Conservation (phyloP, 805 yeast genomes). For the Lachancea lanzarotensis region DNA sequence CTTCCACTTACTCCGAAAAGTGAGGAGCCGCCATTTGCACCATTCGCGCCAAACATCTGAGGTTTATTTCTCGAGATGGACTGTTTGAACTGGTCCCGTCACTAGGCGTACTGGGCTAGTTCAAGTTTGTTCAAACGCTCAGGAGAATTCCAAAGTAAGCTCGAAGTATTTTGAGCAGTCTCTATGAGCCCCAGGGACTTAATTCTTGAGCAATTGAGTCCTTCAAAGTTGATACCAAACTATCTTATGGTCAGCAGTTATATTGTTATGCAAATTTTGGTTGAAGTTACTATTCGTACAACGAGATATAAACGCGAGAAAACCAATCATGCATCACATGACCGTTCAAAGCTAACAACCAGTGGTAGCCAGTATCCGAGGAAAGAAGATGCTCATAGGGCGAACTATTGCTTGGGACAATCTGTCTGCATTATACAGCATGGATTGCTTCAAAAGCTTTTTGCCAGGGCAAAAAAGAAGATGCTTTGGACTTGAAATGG, state of each 20-base stretch:
- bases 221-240: neutral
- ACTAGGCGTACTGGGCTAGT: too few relatives aligned
- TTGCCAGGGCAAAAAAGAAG: slow-evolving; percentile 1
- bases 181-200: too few relatives aligned
- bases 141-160: too few relatives aligned
- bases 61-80: neutral
- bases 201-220: neutral
- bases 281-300: neutral
- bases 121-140: too few relatives aligned
- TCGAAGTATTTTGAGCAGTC: too few relatives aligned
- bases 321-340: neutral
- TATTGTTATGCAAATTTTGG: neutral
- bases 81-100: too few relatives aligned
- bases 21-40: slow-evolving; percentile 16
- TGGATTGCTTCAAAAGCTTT: neutral
- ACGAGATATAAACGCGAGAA: neutral
- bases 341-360: neutral
- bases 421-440: too few relatives aligned
- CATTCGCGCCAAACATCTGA: slow-evolving; percentile 17
- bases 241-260: neutral
- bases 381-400: too few relatives aligned
- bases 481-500: neutral
- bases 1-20: slow-evolving; percentile 23
- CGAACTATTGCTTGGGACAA: too few relatives aligned
- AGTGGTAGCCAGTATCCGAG: too few relatives aligned